Conservation (phyloP, 2,329 filamentous ascomycete genomes). For the Purpureocillium lavendulum region DNA sequence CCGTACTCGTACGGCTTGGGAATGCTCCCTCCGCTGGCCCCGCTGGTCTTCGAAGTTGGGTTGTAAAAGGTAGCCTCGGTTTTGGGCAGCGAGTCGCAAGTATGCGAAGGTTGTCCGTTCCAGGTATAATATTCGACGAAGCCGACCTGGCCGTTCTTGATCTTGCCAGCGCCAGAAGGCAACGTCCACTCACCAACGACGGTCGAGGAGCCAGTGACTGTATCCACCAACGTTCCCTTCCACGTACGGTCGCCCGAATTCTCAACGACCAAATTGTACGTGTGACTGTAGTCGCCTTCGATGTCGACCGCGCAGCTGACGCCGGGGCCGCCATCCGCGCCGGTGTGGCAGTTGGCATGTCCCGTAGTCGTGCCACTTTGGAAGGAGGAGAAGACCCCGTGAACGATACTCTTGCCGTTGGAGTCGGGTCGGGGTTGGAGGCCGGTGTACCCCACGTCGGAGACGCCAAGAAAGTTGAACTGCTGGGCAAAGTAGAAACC, state of each 20-base stretch:
- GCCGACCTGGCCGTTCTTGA: slow-evolving; percentile 6
- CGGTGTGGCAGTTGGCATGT: slow-evolving; percentile 12
- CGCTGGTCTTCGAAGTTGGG: slow-evolving; percentile 8
- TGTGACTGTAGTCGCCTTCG: slow-evolving; percentile 9
- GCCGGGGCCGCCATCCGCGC: slow-evolving; percentile 17
- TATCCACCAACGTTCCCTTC: slow-evolving; percentile 13
- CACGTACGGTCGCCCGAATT: slow-evolving; percentile 10
- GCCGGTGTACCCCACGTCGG: slow-evolving; percentile 11
- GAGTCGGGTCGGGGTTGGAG: slow-evolving; percentile 10
- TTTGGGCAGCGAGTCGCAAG: slow-evolving; percentile 10
- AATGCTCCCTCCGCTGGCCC: slow-evolving; percentile 7
- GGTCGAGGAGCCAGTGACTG: slow-evolving; percentile 1
- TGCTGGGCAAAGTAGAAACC: slow-evolving; percentile 16
- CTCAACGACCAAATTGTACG: slow-evolving; percentile 11
- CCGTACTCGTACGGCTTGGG: slow-evolving; percentile 11
- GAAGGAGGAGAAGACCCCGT: slow-evolving; percentile 14
- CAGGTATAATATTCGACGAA: slow-evolving; percentile 15
- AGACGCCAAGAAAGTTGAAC: slow-evolving; percentile 8
- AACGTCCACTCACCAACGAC: slow-evolving; percentile 13
- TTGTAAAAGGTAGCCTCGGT: slow-evolving; percentile 8
- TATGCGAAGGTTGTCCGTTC: slow-evolving; percentile 7
- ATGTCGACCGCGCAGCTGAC: slow-evolving; percentile 13
- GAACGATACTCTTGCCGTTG: slow-evolving; percentile 8
- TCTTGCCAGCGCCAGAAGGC: slow-evolving; percentile 8
- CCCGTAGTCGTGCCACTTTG: slow-evolving; percentile 7